Conservation (phyloP, 1,139 yeast species). For the Yamadazyma triangularis region DNA sequence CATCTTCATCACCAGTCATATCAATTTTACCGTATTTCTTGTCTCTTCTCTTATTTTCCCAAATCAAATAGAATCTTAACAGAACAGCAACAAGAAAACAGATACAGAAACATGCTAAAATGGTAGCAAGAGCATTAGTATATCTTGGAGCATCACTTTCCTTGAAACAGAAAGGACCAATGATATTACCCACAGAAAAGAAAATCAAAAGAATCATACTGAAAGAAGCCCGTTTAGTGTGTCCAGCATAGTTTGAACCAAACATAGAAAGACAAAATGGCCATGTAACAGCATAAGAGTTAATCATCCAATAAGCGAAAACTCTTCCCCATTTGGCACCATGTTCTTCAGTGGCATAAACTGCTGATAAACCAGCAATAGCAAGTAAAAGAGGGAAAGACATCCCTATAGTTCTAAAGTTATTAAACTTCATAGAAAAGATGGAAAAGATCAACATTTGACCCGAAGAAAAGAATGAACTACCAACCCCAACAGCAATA, state of each 20-base stretch:
- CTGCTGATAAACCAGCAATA: slow-evolving; percentile 10
- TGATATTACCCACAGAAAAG: slow-evolving; percentile 27
- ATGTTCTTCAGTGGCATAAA: slow-evolving; percentile 19
- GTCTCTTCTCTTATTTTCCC: slow-evolving; percentile 19
- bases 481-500: slow-evolving; percentile 22
- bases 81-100: slow-evolving; percentile 20
- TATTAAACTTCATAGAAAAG: slow-evolving; percentile 6
- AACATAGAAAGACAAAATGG: slow-evolving; percentile 21
- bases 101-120: slow-evolving; percentile 12
- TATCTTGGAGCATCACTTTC: slow-evolving; percentile 26
- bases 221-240: slow-evolving; percentile 21
- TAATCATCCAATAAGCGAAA: slow-evolving; percentile 27
- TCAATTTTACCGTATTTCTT: slow-evolving; percentile 15
- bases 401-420: slow-evolving; percentile 10
- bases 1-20: slow-evolving; percentile 16
- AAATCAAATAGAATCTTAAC: slow-evolving; percentile 22
- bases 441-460: slow-evolving; percentile 8
- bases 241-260: slow-evolving; percentile 22
- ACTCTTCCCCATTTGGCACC: slow-evolving; percentile 17
- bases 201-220: slow-evolving; percentile 23
- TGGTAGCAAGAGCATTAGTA: slow-evolving; percentile 28
- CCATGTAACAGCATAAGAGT: slow-evolving; percentile 28
- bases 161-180: slow-evolving; percentile 27
- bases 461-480: slow-evolving; percentile 10
- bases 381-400: slow-evolving; percentile 7